Percentiles rank a stretch among this genome's conserved stretches.
These are phyloP conservation scores for Lepraria neglecta DNA, from an alignment of 495 filamentous ascomycete genomes.

Conservation along the genomic window DNA sequence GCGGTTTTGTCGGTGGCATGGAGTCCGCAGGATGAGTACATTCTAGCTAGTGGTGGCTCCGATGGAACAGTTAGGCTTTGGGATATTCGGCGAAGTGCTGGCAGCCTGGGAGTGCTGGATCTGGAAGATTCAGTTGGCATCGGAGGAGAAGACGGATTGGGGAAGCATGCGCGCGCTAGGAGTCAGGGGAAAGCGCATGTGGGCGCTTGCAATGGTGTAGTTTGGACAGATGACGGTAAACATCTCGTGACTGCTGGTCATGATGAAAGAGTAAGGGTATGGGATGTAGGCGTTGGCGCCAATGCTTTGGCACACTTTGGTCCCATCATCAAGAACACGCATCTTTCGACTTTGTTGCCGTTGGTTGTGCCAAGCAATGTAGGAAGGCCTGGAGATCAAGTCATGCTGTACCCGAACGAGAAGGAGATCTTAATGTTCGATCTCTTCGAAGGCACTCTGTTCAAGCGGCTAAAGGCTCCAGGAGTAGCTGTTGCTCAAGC, in stretches of 20 bases:
- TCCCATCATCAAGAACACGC: slow-evolving; percentile 63
- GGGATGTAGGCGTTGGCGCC: slow-evolving; percentile 69
- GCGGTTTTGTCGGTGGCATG: slow-evolving; percentile 69
- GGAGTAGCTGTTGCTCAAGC: slow-evolving; percentile 44
- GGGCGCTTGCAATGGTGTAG: slow-evolving; percentile 72
- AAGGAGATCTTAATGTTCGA: slow-evolving; percentile 67
- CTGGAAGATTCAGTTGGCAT: slow-evolving; percentile 71
- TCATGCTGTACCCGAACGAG: slow-evolving; percentile 72
- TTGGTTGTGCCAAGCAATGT: slow-evolving; percentile 51
- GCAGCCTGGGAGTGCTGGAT: slow-evolving; percentile 67
- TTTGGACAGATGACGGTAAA: slow-evolving; percentile 72
- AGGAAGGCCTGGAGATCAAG: slow-evolving; percentile 47
- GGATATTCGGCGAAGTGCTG: slow-evolving; percentile 71
- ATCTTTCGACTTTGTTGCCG: slow-evolving; percentile 57
- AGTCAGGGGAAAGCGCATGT: slow-evolving; percentile 58
- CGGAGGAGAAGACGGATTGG: slow-evolving; percentile 41
- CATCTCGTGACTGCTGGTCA: slow-evolving; percentile 73
- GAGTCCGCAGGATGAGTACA: slow-evolving; percentile 70
- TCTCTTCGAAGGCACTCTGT: slow-evolving; percentile 63
- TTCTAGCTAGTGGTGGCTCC: slow-evolving; percentile 68
- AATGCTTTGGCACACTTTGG: slow-evolving; percentile 83
- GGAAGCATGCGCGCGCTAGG: slow-evolving; percentile 42
- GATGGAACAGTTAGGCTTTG: slow-evolving; percentile 79
- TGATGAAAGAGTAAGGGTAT: slow-evolving; percentile 75
- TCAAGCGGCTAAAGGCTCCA: slow-evolving; percentile 61